Conservation (phyloP, 2,329 filamentous ascomycete genomes). For the Pestalotiopsis sp. region DNA sequence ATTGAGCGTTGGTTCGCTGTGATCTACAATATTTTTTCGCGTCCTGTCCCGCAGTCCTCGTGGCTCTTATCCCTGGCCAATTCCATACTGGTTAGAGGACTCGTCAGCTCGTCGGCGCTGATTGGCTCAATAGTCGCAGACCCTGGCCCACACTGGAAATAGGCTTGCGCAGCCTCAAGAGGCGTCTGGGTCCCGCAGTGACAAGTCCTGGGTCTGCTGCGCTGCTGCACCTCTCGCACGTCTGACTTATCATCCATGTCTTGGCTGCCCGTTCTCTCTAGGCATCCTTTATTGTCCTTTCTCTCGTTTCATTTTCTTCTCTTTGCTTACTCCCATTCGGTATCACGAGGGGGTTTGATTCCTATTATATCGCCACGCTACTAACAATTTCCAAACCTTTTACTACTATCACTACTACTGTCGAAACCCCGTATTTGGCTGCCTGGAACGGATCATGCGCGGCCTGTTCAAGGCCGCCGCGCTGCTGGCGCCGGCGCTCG, state of each 20-base stretch:
- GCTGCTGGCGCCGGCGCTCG: slow-evolving; percentile 38
- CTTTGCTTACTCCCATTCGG: background rate
- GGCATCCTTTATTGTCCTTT: slow-evolving; percentile 4
- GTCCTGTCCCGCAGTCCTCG: slow-evolving; percentile 5
- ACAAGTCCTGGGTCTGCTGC: slow-evolving; percentile 18
- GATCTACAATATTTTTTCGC: slow-evolving; percentile 8
- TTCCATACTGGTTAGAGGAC: slow-evolving; percentile 27
- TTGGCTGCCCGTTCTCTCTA: slow-evolving; percentile 8
- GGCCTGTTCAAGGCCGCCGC: slow-evolving; percentile 35
- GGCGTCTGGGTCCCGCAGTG: slow-evolving; percentile 7
- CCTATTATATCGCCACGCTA: slow-evolving; percentile 17
- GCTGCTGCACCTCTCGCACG: slow-evolving; percentile 13
- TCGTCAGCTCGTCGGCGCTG: slow-evolving; percentile 31
- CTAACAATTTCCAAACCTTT: background rate
- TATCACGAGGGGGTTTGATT: slow-evolving; percentile 6
- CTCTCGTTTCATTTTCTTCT: slow-evolving; percentile 9
- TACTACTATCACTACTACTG: slow-evolving; percentile 2
- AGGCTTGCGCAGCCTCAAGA: slow-evolving; percentile 25
- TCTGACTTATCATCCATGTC: background rate
- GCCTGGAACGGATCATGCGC: slow-evolving; percentile 33
- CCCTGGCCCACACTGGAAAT: slow-evolving; percentile 19
- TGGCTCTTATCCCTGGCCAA: slow-evolving; percentile 5
- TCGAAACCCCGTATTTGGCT: slow-evolving; percentile 15
- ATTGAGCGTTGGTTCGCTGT: background rate
- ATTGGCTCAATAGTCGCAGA: slow-evolving; percentile 23